Evolutionary conservation across 1,139 yeast genomes (phyloP).

Genomic region (Zygosaccharomyces sapae): DNA sequence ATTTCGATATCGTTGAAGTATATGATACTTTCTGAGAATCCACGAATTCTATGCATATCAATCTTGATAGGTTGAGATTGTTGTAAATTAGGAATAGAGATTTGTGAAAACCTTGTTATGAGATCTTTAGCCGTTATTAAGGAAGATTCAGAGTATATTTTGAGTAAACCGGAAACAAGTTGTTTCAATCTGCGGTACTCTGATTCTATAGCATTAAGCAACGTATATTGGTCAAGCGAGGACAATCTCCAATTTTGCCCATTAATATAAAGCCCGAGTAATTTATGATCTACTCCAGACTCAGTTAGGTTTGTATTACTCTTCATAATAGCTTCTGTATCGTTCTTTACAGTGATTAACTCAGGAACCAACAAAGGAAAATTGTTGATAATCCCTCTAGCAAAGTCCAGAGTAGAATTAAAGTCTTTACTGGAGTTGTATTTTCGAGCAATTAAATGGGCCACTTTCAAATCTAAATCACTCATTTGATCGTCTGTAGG

Average conservation of each 20-base stretch:
- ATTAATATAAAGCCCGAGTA: conserved; percentile 55
- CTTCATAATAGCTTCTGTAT: conserved; percentile 12
- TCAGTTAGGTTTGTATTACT: conserved; percentile 18
- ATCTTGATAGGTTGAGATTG: conserved; percentile 32
- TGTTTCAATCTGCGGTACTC: conserved; percentile 20
- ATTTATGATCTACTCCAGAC: conserved; percentile 30
- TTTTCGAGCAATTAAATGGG: conserved; percentile 43
- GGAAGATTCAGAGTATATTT: conserved; percentile 7
- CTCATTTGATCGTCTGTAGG: conserved; percentile 35
- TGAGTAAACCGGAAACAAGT: conserved; percentile 13
- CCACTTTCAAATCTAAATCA: conserved; percentile 45
- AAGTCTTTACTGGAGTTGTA: conserved; percentile 30
- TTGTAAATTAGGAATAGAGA: conserved; percentile 24
- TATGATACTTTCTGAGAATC: conserved; percentile 44
- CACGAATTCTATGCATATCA: conserved; percentile 32
- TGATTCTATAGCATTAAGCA: conserved; percentile 20
- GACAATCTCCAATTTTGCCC: conserved; percentile 46
- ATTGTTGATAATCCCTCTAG: conserved; percentile 43
- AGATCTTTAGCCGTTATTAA: conserved; percentile 14
- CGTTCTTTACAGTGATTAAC: conserved; percentile 18
- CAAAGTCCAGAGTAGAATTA: conserved; percentile 35
- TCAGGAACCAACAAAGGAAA: conserved; percentile 48
- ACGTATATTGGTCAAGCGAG: conserved; percentile 20
- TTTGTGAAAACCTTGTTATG: conserved; percentile 21
- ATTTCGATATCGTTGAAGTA: conserved; percentile 74